Base-by-base conservation (phyloP, 495 filamentous ascomycete species). In the Penicillium maclennaniae region DNA sequence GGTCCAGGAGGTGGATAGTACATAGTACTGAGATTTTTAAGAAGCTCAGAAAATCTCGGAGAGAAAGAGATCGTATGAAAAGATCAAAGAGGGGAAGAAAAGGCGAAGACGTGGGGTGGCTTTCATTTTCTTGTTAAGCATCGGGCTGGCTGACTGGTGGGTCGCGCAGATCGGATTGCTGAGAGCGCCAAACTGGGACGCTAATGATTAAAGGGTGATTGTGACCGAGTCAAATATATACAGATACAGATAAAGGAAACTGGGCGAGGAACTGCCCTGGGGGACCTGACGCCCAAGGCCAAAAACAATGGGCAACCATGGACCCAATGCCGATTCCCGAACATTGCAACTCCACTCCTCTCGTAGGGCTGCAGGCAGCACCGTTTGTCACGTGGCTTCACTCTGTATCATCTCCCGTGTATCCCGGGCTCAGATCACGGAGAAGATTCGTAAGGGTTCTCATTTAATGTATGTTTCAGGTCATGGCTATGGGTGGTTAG, bases 1-100 rank as follows among this genome's bases (percentile, higher is more conserved):
- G 60, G 62, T 43, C 56, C 58, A 26, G 57, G 54, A 44, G 65
- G 53, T 8, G 58, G 61, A 54, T 69, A 61, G 58, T 65, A 63
- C 69, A 71, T 62, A 12, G 38, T 4, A 14, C 14, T 34, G 4
- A 14, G 31, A 12, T 12, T 12, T 34, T 14, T 2, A 3, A 31
- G 23, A 23, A 23, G 2, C 23, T 5, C 2, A 23, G 40, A n/a
- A 23, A 51, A 19, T 16, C 6, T 1, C 15, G n/a, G 20, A 27
- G 46, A 23, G 27, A 46, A 19, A 26, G 1, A 16, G 26, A 46
- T 41, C 19, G 25, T 50, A 46, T 21, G 25, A 42, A 15, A 15
- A 37, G 31, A 25, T 52, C 34, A 50, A 39, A 44, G 9, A 51
- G 16, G 19, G 43, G 25, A 21, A 8, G 23, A 21, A 4, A 20